Base-by-base conservation (phyloP, 2,329 filamentous ascomycete genomes). In the Aureobasidium sp. region DNA sequence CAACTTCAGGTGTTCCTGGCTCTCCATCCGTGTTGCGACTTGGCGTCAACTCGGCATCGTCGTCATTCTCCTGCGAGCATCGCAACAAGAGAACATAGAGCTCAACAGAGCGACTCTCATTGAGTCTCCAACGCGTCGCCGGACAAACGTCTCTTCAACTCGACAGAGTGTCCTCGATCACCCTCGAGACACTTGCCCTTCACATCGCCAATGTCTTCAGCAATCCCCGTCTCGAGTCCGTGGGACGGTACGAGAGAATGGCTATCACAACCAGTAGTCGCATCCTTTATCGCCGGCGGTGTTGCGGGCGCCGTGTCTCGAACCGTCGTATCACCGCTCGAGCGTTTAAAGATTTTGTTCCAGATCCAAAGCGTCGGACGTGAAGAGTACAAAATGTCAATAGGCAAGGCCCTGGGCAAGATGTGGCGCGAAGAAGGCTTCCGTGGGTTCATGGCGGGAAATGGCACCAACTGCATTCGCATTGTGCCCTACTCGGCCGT, bases 401-500 rank as follows among this genome's bases (percentile, higher is more conserved):
- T 97, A 55, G 82, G 84, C 61, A 88, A 94, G 71, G 93, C 89
- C 3, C 75, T 98, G 59, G 79, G 74, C 37, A 98, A 98, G 71
- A 98, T 98, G 86, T 95, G 91, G 84, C 84, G 78, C 62, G 93
- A 98, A 68, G 93, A 98, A 71, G 93, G 93, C 52, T 97, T 90
- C 89, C 84, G 83, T 68, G 93, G 93, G 0, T 95, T 97, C 71
- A 95, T 98, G 90, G 83, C 90, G 60, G 93, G 93, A 49, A 98
- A 98, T 68, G 93, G 93, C 58, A 96, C 90, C 57, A 98, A 98
- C 70, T 98, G 93, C 76, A 88, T 98, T 63, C 88, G 93, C 57
- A 98, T 98, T 61, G 89, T 98, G 49, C 93, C 93, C 4, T 98
- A 98, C 70, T 97, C 91, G 45, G 93, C 93, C 10, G 93, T 97